These are phyloP conservation scores for Anthostomella pinea DNA, from an alignment of 2,329 filamentous ascomycete genomes.

Conservation along the genomic window DNA sequence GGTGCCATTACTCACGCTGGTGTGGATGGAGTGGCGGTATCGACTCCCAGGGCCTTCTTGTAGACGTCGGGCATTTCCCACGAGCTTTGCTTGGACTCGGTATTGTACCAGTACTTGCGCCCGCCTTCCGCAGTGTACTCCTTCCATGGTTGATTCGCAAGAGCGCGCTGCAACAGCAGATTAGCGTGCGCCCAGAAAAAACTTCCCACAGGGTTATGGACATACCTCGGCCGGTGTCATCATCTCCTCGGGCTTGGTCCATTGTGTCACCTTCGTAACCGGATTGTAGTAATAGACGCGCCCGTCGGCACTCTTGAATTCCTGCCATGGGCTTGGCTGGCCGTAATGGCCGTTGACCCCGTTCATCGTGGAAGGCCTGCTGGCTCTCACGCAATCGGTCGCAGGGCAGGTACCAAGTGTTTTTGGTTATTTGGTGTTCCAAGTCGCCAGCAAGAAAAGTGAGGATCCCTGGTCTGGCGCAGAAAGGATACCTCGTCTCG, in stretches of 20 bases:
- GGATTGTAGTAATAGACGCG: conserved; percentile 89
- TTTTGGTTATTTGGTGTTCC: too few species aligned
- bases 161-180: conserved; percentile 59
- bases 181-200: conserved; percentile 17
- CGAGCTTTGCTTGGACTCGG: conserved; percentile 83
- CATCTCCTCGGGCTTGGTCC: conserved; percentile 88
- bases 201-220: conserved; percentile 11
- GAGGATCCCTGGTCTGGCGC: too few species aligned
- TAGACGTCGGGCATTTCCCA: conserved; percentile 92
- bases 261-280: conserved; percentile 83
- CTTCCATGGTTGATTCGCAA: conserved; percentile 85
- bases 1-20: conserved; percentile 36
- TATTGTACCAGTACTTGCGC: conserved; percentile 93
- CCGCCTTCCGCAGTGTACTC: conserved; percentile 86
- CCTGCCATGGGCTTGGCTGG: conserved; percentile 67
- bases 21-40: conserved; percentile 41
- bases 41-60: conserved; percentile 68
- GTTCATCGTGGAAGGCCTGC: conserved; percentile 48
- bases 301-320: conserved; percentile 77
- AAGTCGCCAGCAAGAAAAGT: too few species aligned
- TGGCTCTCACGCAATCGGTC: neutral
- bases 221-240: conserved; percentile 79
- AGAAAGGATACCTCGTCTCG: too few species aligned
- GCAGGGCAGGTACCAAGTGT: too few species aligned
- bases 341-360: conserved; percentile 48